Percentiles rank a stretch among this genome's conserved stretches.
Conservation (phyloP, 2,329 filamentous ascomycete genomes). For the Clonostachys rhizophaga region DNA sequence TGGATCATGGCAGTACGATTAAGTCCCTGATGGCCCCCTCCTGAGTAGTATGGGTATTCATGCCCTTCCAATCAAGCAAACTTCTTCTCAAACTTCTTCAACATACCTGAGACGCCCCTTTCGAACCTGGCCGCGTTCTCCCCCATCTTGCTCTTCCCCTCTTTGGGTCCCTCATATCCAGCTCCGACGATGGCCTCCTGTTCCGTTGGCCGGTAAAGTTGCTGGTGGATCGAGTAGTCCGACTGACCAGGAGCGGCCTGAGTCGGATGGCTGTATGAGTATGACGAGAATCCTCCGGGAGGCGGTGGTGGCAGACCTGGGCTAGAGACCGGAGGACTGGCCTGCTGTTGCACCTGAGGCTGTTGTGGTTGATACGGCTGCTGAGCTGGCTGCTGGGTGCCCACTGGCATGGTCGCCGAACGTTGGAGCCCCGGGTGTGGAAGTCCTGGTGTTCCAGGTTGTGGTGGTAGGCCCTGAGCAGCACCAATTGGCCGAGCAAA, state of each 20-base stretch:
- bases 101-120: conserved; percentile 64
- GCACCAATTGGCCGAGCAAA: conserved; percentile 12
- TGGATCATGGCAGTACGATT: too few species aligned
- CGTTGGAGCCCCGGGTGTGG: conserved; percentile 40
- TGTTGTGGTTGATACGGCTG: conserved; percentile 41
- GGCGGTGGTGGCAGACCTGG: conserved; percentile 34
- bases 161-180: conserved; percentile 28
- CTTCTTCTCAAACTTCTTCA: conserved; percentile 78
- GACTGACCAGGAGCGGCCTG: conserved; percentile 15
- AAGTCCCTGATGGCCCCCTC: too few species aligned
- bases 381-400: conserved; percentile 30
- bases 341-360: conserved; percentile 10
- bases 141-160: conserved; percentile 48
- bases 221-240: conserved; percentile 61
- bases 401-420: conserved; percentile 43
- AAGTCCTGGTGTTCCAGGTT: conserved; percentile 2
- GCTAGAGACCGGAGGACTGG: conserved; percentile 20
- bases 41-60: too few species aligned
- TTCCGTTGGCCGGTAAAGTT: conserved; percentile 66
- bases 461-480: conserved; percentile 13
- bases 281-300: conserved; percentile 53
- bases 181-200: conserved; percentile 43
- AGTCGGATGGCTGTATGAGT: conserved; percentile 29
- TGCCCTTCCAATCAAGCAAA: conserved; percentile 36
- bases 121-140: conserved; percentile 63